Conservation (phyloP, 495 filamentous ascomycete genomes). For the Mytilinidion resinicola region DNA sequence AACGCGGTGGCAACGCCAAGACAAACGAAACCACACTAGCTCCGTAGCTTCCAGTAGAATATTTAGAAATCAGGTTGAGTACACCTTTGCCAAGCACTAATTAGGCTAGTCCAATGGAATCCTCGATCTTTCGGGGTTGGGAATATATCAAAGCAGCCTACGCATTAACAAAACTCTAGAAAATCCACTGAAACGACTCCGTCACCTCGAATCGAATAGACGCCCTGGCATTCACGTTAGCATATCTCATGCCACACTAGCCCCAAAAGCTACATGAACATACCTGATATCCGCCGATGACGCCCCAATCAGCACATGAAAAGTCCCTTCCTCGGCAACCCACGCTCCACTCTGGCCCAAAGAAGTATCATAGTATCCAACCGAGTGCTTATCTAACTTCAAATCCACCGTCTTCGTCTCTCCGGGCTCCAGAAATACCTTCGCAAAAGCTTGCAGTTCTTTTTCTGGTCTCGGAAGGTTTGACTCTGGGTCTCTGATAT, state of each 20-base stretch:
- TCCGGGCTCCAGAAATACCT: slow-evolving; percentile 55
- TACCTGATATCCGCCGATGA: slow-evolving; percentile 41
- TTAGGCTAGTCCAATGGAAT: too few species aligned
- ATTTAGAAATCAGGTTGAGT: too few species aligned
- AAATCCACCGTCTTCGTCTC: slow-evolving; percentile 53
- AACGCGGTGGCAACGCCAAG: too few species aligned
- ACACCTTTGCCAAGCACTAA: too few species aligned
- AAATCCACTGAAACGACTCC: slow-evolving; percentile 30
- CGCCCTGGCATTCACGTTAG: not conserved
- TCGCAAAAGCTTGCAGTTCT: slow-evolving; percentile 62
- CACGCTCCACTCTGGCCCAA: slow-evolving; percentile 48
- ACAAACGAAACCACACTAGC: too few species aligned
- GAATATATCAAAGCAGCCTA: not conserved
- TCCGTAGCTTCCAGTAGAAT: too few species aligned
- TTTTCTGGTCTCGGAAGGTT: slow-evolving; percentile 57
- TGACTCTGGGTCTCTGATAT: slow-evolving; percentile 54
- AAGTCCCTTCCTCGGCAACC: slow-evolving; percentile 72
- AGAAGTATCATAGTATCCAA: slow-evolving; percentile 75
- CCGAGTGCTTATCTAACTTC: slow-evolving; percentile 59
- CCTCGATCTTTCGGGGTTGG: too few species aligned
- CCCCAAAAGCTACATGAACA: not conserved
- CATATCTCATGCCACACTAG: too few species aligned
- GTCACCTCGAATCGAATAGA: slow-evolving; percentile 23
- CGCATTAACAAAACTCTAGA: slow-evolving; percentile 5
- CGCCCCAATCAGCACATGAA: slow-evolving; percentile 51